Evolutionary conservation across 176 grass and related monocot genomes (phyloP).

Genomic region (Areca catechu): DNA sequence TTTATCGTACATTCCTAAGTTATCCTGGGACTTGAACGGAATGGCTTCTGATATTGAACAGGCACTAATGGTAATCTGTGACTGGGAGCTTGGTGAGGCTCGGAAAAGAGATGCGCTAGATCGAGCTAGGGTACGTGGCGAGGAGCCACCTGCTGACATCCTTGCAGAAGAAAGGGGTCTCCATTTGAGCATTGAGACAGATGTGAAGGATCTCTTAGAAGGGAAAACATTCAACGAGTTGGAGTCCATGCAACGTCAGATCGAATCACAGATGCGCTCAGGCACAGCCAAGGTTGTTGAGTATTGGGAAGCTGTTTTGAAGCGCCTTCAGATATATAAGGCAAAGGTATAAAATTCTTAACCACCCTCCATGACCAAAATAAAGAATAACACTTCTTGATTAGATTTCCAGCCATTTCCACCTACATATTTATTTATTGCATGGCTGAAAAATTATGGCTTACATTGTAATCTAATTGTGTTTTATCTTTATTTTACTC

Average conservation of each 20-base stretch:
- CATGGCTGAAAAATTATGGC: too few species aligned
- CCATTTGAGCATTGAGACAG: constrained; percentile 80
- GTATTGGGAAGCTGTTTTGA: constrained; percentile 95
- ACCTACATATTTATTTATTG: neutral
- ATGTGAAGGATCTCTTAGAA: constrained; percentile 84
- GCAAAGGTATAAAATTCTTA: constrained; percentile 67
- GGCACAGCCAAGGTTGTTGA: constrained; percentile 97
- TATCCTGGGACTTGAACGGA: too few species aligned
- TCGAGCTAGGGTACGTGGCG: constrained; percentile 92
- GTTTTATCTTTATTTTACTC: too few species aligned
- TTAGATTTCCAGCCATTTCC: neutral
- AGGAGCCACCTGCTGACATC: constrained; percentile 80
- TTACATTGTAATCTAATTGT: too few species aligned
- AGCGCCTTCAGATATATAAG: constrained; percentile 93
- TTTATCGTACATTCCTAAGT: too few species aligned
- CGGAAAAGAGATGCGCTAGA: constrained; percentile 83
- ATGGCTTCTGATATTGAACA: constrained; percentile 21
- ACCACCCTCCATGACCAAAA: neutral
- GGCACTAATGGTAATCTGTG: constrained; percentile 86
- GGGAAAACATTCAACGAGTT: constrained; percentile 63
- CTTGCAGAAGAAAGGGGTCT: constrained; percentile 90
- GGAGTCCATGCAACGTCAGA: constrained; percentile 81
- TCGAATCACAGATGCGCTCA: constrained; percentile 91
- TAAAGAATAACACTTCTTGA: constrained; percentile 6
- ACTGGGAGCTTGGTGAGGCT: constrained; percentile 84